Percentiles rank a stretch among this genome's conserved stretches.
Evolutionary conservation across 176 grass and related monocot genomes (phyloP).

Genomic region (Eragrostis nindensis): DNA sequence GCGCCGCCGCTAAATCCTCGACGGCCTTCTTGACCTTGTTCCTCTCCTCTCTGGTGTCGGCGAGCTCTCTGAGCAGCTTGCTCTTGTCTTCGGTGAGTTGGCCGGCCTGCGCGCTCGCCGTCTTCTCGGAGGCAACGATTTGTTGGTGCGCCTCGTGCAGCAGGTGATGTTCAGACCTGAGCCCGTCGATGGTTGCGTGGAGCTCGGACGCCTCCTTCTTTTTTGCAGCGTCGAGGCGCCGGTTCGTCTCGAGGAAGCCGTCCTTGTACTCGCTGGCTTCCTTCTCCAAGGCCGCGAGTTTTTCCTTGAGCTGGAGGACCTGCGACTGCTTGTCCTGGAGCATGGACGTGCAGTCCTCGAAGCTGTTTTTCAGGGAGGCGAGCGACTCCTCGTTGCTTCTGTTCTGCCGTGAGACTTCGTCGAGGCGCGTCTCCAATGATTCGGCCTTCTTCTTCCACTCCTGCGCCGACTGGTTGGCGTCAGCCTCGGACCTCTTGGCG

Average conservation of each 20-base stretch:
- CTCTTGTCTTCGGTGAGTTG: conserved; percentile 49
- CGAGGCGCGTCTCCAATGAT: conserved; percentile 44
- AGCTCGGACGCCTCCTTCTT: conserved; percentile 31
- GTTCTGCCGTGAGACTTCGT: conserved; percentile 35
- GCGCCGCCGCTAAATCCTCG: conserved; percentile 57
- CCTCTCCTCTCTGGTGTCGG: conserved; percentile 52
- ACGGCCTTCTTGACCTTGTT: conserved; percentile 68
- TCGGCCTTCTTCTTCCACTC: conserved; percentile 58
- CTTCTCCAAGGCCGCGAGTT: conserved; percentile 42
- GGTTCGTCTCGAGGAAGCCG: conserved; percentile 37
- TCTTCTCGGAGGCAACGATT: conserved; percentile 37
- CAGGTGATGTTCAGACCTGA: conserved; percentile 48
- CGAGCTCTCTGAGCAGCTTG: conserved; percentile 54
- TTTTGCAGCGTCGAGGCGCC: conserved; percentile 39
- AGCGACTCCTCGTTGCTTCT: conserved; percentile 56
- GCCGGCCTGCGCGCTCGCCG: conserved; percentile 32
- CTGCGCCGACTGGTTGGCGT: conserved; percentile 47
- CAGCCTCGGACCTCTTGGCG: conserved; percentile 61
- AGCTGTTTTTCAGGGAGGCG: conserved; percentile 33
- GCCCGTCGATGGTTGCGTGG: conserved; percentile 28
- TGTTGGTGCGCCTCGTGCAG: conserved; percentile 43
- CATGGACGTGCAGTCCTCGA: conserved; percentile 49
- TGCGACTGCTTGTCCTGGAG: conserved; percentile 52
- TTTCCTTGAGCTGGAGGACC: conserved; percentile 44
- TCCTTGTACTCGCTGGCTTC: conserved; percentile 53